Evolutionary conservation across 495 filamentous ascomycete species (phyloP).

Genomic region (Apiosordaria backusii): DNA sequence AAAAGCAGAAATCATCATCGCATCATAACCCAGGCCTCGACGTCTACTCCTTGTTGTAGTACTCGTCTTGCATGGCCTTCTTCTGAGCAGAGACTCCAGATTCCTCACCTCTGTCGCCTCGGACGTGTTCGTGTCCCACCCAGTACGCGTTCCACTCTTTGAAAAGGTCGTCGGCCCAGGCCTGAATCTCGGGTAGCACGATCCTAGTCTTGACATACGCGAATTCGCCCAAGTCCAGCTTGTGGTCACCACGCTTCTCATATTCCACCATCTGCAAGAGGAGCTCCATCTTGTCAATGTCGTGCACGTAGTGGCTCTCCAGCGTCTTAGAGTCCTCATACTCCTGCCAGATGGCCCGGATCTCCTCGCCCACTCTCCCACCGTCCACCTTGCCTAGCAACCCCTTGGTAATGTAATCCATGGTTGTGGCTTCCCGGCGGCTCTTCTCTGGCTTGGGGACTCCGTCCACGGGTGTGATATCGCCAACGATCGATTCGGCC

Average conservation of each 20-base stretch:
- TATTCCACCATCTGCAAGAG: conserved; percentile 96
- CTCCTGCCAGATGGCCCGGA: conserved; percentile 81
- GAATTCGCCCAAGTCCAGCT: conserved; percentile 80
- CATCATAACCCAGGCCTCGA: neutral
- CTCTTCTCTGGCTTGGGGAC: conserved; percentile 73
- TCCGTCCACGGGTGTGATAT: conserved; percentile 88
- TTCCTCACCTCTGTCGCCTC: conserved; percentile 39
- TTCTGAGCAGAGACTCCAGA: conserved; percentile 39
- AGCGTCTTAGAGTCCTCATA: conserved; percentile 83
- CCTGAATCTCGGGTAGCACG: conserved; percentile 69
- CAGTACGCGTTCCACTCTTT: conserved; percentile 74
- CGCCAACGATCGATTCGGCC: conserved; percentile 90
- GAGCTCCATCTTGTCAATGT: conserved; percentile 95
- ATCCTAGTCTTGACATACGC: conserved; percentile 68
- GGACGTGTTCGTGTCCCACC: conserved; percentile 45
- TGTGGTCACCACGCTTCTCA: conserved; percentile 64
- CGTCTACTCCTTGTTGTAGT: conserved; percentile 36
- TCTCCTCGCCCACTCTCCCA: conserved; percentile 60
- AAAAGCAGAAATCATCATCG: neutral
- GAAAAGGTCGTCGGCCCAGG: conserved; percentile 73
- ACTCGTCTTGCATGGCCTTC: conserved; percentile 38
- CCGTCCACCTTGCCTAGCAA: conserved; percentile 73
- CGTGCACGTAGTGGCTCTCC: conserved; percentile 87
- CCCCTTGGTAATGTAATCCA: conserved; percentile 75
- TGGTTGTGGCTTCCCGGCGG: conserved; percentile 77